These are phyloP conservation scores for Brassica hybrid DNA, from an alignment of 441 rosid genomes.

Conservation along the genomic window DNA sequence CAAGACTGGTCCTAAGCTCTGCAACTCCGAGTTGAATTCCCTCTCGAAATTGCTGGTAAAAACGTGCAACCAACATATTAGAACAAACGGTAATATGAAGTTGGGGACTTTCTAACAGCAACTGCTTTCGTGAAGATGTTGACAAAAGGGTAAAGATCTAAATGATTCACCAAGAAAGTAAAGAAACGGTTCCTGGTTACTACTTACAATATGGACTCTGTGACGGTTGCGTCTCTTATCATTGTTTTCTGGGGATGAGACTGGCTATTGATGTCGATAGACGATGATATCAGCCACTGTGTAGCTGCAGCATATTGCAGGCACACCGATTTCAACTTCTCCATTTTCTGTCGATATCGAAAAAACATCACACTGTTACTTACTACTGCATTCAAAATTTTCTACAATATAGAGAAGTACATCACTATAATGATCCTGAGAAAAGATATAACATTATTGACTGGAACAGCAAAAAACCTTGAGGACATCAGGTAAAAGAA, in stretches of 20 bases:
- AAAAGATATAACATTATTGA: slow-evolving; percentile 5
- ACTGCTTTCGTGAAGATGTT: neutral
- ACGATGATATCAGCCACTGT: no score
- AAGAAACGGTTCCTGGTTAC: slow-evolving; percentile 19
- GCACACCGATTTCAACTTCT: no score
- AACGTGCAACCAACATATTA: slow-evolving; percentile 13
- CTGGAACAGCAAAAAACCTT: slow-evolving; percentile 59
- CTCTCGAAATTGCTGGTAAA: slow-evolving; percentile 77
- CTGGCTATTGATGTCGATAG: no score
- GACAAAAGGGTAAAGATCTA: neutral
- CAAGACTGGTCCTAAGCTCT: slow-evolving; percentile 82
- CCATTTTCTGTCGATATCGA: no score
- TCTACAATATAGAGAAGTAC: neutral
- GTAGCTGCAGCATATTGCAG: no score
- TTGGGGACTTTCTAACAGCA: neutral
- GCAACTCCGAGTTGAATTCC: slow-evolving; percentile 87
- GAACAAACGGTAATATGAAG: neutral
- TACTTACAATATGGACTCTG: slow-evolving; percentile 38
- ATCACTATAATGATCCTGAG: neutral
- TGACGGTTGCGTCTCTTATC: slow-evolving; percentile 16
- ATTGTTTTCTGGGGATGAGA: no score
- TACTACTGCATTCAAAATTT: neutral
- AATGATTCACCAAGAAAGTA: neutral
- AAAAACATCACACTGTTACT: slow-evolving; percentile 10
- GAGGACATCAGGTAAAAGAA: slow-evolving; percentile 88